Base-by-base conservation (phyloP, 2,329 filamentous ascomycete genomes). In the Neodidymelliopsis sp. region DNA sequence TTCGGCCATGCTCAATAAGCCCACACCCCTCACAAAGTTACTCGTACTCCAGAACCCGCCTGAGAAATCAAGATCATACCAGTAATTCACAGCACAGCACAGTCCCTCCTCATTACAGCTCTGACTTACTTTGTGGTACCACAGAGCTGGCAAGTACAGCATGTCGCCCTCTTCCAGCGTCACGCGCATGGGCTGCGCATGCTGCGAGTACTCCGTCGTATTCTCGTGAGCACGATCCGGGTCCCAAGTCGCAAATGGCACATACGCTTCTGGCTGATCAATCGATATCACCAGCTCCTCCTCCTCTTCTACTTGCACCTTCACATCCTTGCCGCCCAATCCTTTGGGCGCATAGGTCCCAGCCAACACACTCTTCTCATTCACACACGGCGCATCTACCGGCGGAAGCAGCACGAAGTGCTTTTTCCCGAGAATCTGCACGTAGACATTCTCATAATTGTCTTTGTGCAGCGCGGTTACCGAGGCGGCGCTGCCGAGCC, bases 381-480 rank as follows among this genome's bases (percentile, higher is more conserved):
- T 84, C 31, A 91, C 84, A 53, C 86, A 88, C 0, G 87, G 79
- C 57, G 86, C 82, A 54, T 84, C 88, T 1, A 88, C 70, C 0
- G 89, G 85, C n/a, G 90, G 87, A 1, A 94, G 72, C 1, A 94
- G 76, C 0, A 86, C 81, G 59, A 94, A 94, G 59, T 89, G 84
- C 68, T 94, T 94, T 46, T 75, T 74, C 0, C 90, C 90, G 1
- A 84, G 70, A 11, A 93, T 72, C 63, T 93, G 89, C 1, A 90
- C 87, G 69, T 92, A 94, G 0, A 94, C 80, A 67, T 94, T 94
- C 70, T 94, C 89, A 70, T 92, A 93, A 62, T 89, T 89, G 73
- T 94, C 90, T 63, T 88, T 89, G 74, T 94, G 90, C 43, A 92
- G 71, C 0, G 87, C 86, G 0, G 89, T 92, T 1, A 82, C 79